Base-by-base conservation (phyloP, 352 stramenopile genomes). In the Phytophthora syringae region DNA sequence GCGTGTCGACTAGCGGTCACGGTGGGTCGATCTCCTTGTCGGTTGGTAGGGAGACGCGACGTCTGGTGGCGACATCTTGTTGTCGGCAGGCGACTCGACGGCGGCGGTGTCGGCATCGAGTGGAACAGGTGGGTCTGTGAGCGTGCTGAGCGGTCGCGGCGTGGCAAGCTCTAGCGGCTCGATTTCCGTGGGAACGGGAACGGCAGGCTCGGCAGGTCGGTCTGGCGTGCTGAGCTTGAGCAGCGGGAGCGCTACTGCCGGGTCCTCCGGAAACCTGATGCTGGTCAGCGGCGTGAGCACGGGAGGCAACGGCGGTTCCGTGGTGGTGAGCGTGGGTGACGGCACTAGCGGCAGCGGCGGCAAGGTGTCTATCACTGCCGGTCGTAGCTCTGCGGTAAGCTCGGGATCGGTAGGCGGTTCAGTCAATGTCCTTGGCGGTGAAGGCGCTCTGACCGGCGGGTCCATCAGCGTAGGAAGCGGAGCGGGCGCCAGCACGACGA, bases 81-180 rank as follows among this genome's bases (percentile, higher is more conserved):
- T n/a, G n/a, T n/a, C n/a, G n/a, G n/a, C n/a, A n/a, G n/a, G n/a
- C n/a, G n/a, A n/a, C n/a, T n/a, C n/a, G n/a, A n/a, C n/a, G n/a
- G n/a, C n/a, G n/a, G n/a, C n/a, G n/a, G n/a, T n/a, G n/a, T n/a
- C n/a, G n/a, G n/a, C 55, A 15, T 66, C 66, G 43, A 63, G 42
- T 40, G 42, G 58, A 20, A 67, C 58, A 11, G 71, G 69, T 16
- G 70, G 69, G 7, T 60, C 57, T 5, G 70, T 78, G 13, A 49
- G 60, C 27, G n/a, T 79, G 27, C 59, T 45, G n/a, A 69, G 52
- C 50, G 58, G 65, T 20, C 43, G 42, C 48, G 65, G 58, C 34
- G 52, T 40, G 21, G 27, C 63, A 36, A 61, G 55, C 20, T 71
- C 63, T 12, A 71, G 63, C 58, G 63, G 63, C 15, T n/a, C n/a